A percentile compares a stretch with the other conserved stretches of the same genome.
Conservation (phyloP, 805 yeast species). For the Candida rishiriensis region DNA sequence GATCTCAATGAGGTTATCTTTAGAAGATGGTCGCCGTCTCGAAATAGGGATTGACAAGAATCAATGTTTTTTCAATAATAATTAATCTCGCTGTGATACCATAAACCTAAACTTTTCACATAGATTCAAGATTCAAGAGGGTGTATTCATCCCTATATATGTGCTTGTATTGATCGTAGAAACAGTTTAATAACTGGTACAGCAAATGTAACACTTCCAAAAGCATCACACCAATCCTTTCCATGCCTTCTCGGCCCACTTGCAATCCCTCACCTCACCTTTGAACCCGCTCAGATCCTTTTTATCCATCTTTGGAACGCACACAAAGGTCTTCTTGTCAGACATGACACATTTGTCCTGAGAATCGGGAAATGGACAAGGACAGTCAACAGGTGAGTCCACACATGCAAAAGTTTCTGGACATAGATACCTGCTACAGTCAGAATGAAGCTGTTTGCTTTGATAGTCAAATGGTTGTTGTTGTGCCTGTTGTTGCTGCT, state of each 20-base stretch:
- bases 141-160: no score
- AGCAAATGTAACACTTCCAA: not conserved
- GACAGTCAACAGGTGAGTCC: constrained; percentile 62
- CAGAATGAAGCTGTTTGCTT: constrained; percentile 32
- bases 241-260: constrained; percentile 75
- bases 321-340: constrained; percentile 56
- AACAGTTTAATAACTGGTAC: no score
- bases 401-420: constrained; percentile 84
- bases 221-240: constrained; percentile 42
- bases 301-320: constrained; percentile 73
- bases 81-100: no score
- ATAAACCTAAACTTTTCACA: no score
- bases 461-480: constrained; percentile 36
- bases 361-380: constrained; percentile 85
- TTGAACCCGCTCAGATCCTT: constrained; percentile 26
- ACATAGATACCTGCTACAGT: constrained; percentile 70
- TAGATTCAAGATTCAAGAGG: no score
- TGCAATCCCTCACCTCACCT: constrained; percentile 69
- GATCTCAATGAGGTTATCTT: constrained; percentile 62
- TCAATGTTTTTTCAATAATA: no score
- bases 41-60: constrained; percentile 56
- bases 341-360: constrained; percentile 81
- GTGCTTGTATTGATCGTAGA: no score
- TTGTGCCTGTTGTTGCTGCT: constrained; percentile 23
- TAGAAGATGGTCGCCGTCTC: constrained; percentile 81